Base-by-base conservation (phyloP, 2,329 filamentous ascomycete genomes). In the Aspergillus latus region DNA sequence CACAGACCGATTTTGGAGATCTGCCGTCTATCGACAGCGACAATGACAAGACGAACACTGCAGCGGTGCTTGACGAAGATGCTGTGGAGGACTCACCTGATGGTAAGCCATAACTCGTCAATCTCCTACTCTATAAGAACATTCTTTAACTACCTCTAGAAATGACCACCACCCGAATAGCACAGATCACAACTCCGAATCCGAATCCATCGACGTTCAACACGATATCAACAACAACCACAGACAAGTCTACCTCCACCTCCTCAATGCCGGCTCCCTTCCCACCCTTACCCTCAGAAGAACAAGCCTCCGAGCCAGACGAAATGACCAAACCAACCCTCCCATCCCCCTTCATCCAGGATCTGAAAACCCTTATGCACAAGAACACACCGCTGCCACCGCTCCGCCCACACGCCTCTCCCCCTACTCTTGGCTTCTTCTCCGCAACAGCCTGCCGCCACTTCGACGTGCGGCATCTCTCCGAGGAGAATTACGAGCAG, bases 401-500 rank as follows among this genome's bases (percentile, higher is more conserved):
- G 10, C 44, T 49, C n/a, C 48, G 49, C 30, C 28, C 46, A 37
- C 54, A 57, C 39, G 45, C 49, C 13, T 47, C 49, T 2, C 52
- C 56, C 0, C 62, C 62, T 1, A 56, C 55, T 37, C 54, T 56
- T 43, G 60, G 59, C 44, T 63, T 59, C 39, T 59, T 61, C 29
- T 62, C 61, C 29, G 42, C 49, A 9, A 54, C 52, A 44, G 55
- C 59, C 32, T 48, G 37, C 39, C 59, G 52, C 6, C 53, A 49
- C 42, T 59, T 57, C 47, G 59, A 58, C 58, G 57, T 52, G 21
- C 52, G 59, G 40, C 59, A 57, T 46, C 59, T 63, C 39, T 59
- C 40, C 16, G 39, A 49, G 10, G 61, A 61, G 51, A 64, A 63
- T 60, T 59, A 61, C 54, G 58, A 56, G 16, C 59, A 61, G 51